Percentiles rank a stretch among this genome's conserved stretches.
These are phyloP conservation scores for Perkinsela sp. DNA, from an alignment of 208 protist genomes.

Conservation along the genomic window DNA sequence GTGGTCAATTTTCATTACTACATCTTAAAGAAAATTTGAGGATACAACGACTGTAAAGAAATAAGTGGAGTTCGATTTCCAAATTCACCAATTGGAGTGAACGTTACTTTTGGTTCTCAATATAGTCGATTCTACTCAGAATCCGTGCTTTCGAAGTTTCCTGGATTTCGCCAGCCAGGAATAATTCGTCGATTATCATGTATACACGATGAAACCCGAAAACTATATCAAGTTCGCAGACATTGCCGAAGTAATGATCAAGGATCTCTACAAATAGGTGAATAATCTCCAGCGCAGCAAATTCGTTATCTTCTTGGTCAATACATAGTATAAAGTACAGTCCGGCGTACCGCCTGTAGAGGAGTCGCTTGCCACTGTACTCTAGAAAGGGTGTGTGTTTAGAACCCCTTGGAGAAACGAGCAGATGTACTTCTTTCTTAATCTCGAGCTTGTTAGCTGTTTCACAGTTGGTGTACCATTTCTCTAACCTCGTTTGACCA, in stretches of 20 bases:
- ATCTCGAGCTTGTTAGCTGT: constrained; percentile 75
- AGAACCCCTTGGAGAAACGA: constrained; percentile 73
- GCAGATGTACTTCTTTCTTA: constrained; percentile 74
- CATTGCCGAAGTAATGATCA: constrained; percentile 96
- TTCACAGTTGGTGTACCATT: constrained; percentile 85
- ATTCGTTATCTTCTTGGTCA: constrained; percentile 89
- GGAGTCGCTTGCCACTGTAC: constrained; percentile 54
- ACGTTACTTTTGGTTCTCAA: constrained; percentile 21
- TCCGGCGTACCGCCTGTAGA: constrained; percentile 95
- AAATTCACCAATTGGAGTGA: too few species aligned
- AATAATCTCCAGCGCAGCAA: constrained; percentile 88
- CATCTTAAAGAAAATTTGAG: too few species aligned
- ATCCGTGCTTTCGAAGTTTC: constrained; percentile 81
- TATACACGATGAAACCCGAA: constrained; percentile 97
- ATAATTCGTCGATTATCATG: constrained; percentile 91
- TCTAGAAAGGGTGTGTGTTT: constrained; percentile 89
- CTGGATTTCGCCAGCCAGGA: constrained; percentile 87
- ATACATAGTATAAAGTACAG: constrained; percentile 96
- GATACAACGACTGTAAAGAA: too few species aligned
- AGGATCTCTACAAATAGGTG: constrained; percentile 89
- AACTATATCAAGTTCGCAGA: constrained; percentile 97
- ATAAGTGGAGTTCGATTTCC: too few species aligned
- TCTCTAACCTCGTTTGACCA: constrained; percentile 90
- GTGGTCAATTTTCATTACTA: too few species aligned
- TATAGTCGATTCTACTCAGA: constrained; percentile 46